Percentiles rank a stretch among this genome's conserved stretches.
Evolutionary conservation across 2,329 filamentous ascomycete genomes (phyloP).

Genomic region (Onygenales sp.): DNA sequence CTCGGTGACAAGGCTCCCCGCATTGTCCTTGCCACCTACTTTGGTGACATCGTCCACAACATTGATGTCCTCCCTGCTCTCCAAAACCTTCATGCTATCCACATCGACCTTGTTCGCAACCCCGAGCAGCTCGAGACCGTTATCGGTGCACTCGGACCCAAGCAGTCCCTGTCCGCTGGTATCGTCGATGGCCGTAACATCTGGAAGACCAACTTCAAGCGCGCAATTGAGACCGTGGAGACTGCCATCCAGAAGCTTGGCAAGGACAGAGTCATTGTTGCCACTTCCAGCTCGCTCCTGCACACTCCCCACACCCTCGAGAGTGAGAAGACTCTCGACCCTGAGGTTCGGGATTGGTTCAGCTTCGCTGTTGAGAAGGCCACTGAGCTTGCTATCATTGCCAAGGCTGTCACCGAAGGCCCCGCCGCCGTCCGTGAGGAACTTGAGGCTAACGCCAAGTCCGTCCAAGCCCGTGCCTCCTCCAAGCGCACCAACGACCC

Average conservation of each 20-base stretch:
- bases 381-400: conserved; percentile 78
- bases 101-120: conserved; percentile 95
- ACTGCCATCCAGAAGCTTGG: conserved; percentile 87
- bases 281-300: conserved; percentile 93
- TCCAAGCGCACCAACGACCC: conserved; percentile 96
- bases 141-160: conserved; percentile 69
- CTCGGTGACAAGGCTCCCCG: conserved; percentile 76
- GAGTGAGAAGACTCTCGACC: conserved; percentile 96
- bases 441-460: conserved; percentile 95
- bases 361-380: conserved; percentile 96
- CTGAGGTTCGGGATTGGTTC: conserved; percentile 96
- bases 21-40: conserved; percentile 91
- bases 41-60: conserved; percentile 99
- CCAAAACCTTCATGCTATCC: conserved; percentile 68
- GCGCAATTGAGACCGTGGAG: conserved; percentile 84
- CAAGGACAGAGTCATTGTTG: conserved; percentile 93
- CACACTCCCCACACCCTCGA: conserved; percentile 97
- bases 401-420: conserved; percentile 93
- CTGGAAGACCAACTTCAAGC: conserved; percentile 99
- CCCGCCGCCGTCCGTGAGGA: conserved; percentile 75
- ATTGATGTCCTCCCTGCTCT: conserved; percentile 73
- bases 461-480: conserved; percentile 78
- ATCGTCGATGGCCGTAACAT: conserved; percentile 99
- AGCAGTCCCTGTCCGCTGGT: conserved; percentile 87
- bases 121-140: conserved; percentile 93